A percentile compares a stretch with the other conserved stretches of the same genome.
phyloP scores from a whole-genome alignment of 139 green algal species.

The Picochlorum sp. region DNA sequence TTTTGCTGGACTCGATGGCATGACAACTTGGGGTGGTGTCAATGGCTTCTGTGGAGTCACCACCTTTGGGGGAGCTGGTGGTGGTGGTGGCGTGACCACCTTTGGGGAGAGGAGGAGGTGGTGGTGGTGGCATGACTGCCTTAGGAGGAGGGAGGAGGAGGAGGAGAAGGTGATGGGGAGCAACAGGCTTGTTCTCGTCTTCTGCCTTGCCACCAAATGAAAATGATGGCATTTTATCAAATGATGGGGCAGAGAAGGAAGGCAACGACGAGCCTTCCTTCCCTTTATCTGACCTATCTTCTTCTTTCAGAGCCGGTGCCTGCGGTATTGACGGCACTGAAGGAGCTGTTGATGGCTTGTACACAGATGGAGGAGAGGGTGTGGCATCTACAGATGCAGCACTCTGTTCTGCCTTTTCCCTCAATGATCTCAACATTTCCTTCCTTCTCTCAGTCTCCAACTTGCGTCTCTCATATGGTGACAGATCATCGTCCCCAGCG shows the following conservation, averaged over 20 bases:
- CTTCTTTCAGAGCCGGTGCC: not conserved
- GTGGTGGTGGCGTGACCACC: too few species aligned
- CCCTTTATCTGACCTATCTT: not conserved
- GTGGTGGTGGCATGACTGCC: too few species aligned
- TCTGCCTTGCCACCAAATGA: too few species aligned
- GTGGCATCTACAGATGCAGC: not conserved
- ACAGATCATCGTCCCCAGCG: not conserved
- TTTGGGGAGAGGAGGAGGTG: too few species aligned
- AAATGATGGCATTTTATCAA: too few species aligned
- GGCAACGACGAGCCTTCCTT: not conserved
- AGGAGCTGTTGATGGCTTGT: conserved; percentile 1
- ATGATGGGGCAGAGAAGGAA: too few species aligned
- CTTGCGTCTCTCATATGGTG: not conserved
- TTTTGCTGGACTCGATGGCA: not conserved
- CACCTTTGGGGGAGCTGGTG: too few species aligned
- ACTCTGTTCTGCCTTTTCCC: conserved; percentile 1
- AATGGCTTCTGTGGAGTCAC: not conserved
- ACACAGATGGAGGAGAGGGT: not conserved
- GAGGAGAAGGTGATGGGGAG: too few species aligned
- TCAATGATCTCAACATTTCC: not conserved
- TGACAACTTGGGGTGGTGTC: not conserved
- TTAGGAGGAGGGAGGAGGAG: too few species aligned
- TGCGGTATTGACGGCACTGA: not conserved
- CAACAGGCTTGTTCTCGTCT: too few species aligned
- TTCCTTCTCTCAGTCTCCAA: not conserved